Percentiles rank a stretch among this genome's conserved stretches.
These are phyloP conservation scores for Gossypium longicalyx DNA, from an alignment of 345 rosid genomes.

Conservation along the genomic window DNA sequence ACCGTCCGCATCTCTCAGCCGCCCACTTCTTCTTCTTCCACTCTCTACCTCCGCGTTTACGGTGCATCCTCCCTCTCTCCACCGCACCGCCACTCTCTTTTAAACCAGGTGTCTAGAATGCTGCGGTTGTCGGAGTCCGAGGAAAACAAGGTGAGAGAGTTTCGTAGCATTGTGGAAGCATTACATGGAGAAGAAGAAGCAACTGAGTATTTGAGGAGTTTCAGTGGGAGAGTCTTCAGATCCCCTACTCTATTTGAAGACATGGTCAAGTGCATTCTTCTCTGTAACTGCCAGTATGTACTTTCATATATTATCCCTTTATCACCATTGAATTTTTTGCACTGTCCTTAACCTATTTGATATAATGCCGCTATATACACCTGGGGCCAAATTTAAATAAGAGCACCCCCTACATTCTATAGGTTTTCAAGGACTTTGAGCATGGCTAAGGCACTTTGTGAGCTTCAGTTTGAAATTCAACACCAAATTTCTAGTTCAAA, in stretches of 20 bases:
- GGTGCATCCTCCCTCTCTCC: slow-evolving; percentile 26
- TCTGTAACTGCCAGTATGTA: slow-evolving; percentile 48
- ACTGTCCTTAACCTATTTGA: slow-evolving; percentile 1
- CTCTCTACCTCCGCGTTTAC: slow-evolving; percentile 30
- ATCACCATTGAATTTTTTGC: not conserved
- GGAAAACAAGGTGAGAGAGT: slow-evolving; percentile 29
- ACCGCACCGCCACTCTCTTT: slow-evolving; percentile 19
- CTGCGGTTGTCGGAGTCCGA: slow-evolving; percentile 39
- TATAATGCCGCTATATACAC: slow-evolving; percentile 9
- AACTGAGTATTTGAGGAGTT: slow-evolving; percentile 10
- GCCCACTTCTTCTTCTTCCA: slow-evolving; percentile 8
- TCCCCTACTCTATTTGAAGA: slow-evolving; percentile 62
- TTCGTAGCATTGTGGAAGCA: slow-evolving; percentile 18
- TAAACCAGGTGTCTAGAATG: slow-evolving; percentile 47
- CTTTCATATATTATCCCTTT: not conserved
- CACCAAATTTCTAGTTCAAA: slow-evolving; percentile 10
- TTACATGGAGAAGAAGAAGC: slow-evolving; percentile 4
- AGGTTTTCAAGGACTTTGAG: slow-evolving; percentile 52
- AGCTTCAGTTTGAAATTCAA: slow-evolving; percentile 42
- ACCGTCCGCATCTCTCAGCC: slow-evolving; percentile 37
- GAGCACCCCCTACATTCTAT: not conserved
- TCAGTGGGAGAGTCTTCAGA: slow-evolving; percentile 50
- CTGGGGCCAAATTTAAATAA: not conserved
- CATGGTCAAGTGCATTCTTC: slow-evolving; percentile 54
- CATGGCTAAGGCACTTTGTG: slow-evolving; percentile 51